Evolutionary conservation across 345 rosid genomes (phyloP).

Genomic region (Salix dunnii): DNA sequence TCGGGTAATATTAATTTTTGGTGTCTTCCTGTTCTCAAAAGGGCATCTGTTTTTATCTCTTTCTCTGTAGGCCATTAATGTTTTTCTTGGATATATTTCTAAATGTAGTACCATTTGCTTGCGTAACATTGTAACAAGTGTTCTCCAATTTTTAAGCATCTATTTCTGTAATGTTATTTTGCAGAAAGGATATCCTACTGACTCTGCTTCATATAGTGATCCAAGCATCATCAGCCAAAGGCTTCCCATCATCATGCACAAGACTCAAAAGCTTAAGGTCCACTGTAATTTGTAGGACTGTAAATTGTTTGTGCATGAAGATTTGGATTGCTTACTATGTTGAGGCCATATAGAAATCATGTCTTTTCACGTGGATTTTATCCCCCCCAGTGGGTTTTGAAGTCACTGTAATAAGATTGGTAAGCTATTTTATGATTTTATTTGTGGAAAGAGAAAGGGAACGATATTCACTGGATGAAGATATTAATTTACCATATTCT

Average conservation of each 20-base stretch:
- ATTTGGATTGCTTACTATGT: slow-evolving; percentile 11
- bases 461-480: no score
- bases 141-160: not conserved
- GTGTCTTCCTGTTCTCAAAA: not conserved
- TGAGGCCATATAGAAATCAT: not conserved
- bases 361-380: slow-evolving; percentile 13
- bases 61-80: not conserved
- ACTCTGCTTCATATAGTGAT: slow-evolving; percentile 73
- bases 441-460: not conserved
- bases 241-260: slow-evolving; percentile 72
- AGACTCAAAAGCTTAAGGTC: slow-evolving; percentile 66
- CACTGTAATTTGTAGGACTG: slow-evolving; percentile 34
- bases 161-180: slow-evolving; percentile 6
- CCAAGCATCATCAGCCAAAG: slow-evolving; percentile 82
- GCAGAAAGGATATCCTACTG: slow-evolving; percentile 89
- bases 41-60: not conserved
- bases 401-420: slow-evolving; percentile 4
- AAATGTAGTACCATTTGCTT: not conserved
- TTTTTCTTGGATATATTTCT: not conserved
- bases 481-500: not conserved
- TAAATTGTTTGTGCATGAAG: slow-evolving; percentile 16
- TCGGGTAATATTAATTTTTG: not conserved
- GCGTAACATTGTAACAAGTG: not conserved
- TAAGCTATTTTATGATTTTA: slow-evolving; percentile 3
- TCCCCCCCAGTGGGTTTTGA: not conserved